These are phyloP conservation scores for Diddensiella transvaalensis DNA, from an alignment of 805 yeast genomes.

Conservation along the genomic window DNA sequence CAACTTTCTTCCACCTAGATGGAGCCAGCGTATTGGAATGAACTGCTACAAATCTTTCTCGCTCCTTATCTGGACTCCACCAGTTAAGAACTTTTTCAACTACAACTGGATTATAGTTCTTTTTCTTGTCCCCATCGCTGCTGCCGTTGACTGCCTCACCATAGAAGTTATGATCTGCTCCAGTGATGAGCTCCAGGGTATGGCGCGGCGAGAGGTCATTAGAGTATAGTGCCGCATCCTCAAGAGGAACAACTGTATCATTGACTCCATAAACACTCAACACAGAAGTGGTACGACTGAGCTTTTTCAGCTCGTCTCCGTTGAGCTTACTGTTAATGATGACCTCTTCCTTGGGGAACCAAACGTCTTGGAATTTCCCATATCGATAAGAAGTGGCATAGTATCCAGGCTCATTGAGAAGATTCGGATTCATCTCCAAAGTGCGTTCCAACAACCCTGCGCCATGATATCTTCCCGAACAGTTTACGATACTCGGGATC, in stretches of 20 bases:
- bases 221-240: conserved; percentile 58
- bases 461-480: conserved; percentile 60
- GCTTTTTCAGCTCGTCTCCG: conserved; percentile 7
- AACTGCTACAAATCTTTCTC: conserved; percentile 47
- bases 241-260: conserved; percentile 63
- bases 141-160: too few species aligned
- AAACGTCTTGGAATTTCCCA: conserved; percentile 14
- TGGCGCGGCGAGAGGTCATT: conserved; percentile 58
- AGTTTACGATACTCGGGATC: conserved; percentile 68
- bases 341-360: conserved; percentile 15
- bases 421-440: conserved; percentile 8
- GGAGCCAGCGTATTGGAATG: conserved; percentile 38
- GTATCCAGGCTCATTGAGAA: conserved; percentile 34
- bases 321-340: conserved; percentile 4
- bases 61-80: conserved; percentile 43
- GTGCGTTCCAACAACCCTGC: conserved; percentile 34
- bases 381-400: conserved; percentile 20
- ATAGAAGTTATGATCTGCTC: conserved; percentile 80
- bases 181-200: conserved; percentile 51
- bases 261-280: conserved; percentile 67
- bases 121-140: conserved; percentile 32
- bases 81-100: conserved; percentile 47
- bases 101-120: conserved; percentile 59
- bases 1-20: conserved; percentile 58
- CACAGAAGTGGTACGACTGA: conserved; percentile 43